phyloP scores from a whole-genome alignment of 2,329 filamentous ascomycete species.

The Falciphora oryzae region DNA sequence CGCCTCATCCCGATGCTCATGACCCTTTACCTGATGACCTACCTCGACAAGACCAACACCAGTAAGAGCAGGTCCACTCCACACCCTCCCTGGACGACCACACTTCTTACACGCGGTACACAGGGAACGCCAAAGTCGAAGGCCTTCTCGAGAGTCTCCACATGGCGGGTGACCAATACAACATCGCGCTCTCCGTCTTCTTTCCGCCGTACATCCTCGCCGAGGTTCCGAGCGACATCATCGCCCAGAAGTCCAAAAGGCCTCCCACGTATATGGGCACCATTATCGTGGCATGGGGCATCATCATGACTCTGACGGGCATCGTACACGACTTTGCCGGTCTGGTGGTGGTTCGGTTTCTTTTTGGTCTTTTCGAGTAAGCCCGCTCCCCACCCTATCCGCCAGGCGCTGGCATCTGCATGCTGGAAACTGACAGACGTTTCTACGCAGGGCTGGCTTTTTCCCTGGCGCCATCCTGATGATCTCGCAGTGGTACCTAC shows the following conservation, averaged over 20 bases:
- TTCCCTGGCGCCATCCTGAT: slow-evolving; percentile 26
- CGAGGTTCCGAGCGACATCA: slow-evolving; percentile 54
- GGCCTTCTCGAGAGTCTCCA: slow-evolving; percentile 46
- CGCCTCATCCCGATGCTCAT: slow-evolving; percentile 58
- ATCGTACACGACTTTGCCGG: slow-evolving; percentile 7
- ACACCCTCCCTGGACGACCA: neutral
- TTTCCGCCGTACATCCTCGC: slow-evolving; percentile 60
- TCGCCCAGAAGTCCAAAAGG: slow-evolving; percentile 36
- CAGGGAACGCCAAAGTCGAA: slow-evolving; percentile 49
- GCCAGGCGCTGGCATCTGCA: neutral
- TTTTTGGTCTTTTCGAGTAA: slow-evolving; percentile 7
- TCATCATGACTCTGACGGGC: slow-evolving; percentile 33
- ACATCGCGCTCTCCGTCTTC: slow-evolving; percentile 52
- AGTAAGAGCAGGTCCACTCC: neutral
- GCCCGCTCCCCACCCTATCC: neutral
- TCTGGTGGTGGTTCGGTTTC: slow-evolving; percentile 1
- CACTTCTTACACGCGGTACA: neutral
- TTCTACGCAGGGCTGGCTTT: slow-evolving; percentile 26
- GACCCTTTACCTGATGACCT: slow-evolving; percentile 61
- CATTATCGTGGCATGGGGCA: slow-evolving; percentile 23
- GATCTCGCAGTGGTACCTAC: slow-evolving; percentile 25
- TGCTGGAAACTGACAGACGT: slow-evolving; percentile 24
- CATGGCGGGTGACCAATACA: slow-evolving; percentile 52
- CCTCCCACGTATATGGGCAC: slow-evolving; percentile 3
- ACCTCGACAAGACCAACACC: slow-evolving; percentile 45